Evolutionary conservation across 176 grass and related monocot species (phyloP), one percentile per base, ranked within the genome.

Genomic region (Triticum urartu): DNA sequence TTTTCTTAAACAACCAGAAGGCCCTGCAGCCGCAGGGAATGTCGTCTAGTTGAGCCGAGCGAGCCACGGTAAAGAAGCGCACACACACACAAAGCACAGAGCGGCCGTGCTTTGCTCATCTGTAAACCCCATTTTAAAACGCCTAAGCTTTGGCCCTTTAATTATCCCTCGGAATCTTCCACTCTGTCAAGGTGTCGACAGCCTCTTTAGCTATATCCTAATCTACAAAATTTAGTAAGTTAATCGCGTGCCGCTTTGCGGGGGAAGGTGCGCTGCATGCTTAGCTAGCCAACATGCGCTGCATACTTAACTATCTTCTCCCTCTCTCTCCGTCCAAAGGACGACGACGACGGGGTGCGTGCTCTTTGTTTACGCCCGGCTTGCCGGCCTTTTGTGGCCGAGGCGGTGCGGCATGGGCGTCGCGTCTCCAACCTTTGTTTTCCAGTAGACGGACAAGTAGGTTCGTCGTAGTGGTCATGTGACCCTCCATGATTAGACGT

Each of bases 81-180:
- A 2, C 36, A 38, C 36, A 54, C 42, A 47, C 43, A 18, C 50
- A 54, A 54, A 54, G 50, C 50, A 54, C 15, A 21, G 56, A 59
- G 56, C 28, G 28, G 28, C 56, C 56, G 56, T 59, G 56, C 56
- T 59, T 21, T 59, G 3, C 70, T 24, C 74, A 11, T 74, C 68
- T 73, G 42, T 79, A 82, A 79, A 48, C 20, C 58, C n/a, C 56
- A 59, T 59, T 59, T 59, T 58, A 59, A 59, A 59, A 59, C 56
- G 25, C 4, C 11, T 7, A 81, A 71, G 15, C 50, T 80, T 91
- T 84, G 58, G 21, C 14, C 9, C 28, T 70, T 82, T 68, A 81
- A 50, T 61, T 47, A 75, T 90, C 52, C 3, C 9, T 11, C 28
- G 79, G 89, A 97, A 94, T 97, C 89, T 90, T 85, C 87, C 58